A percentile compares a stretch with the other conserved stretches of the same genome.
These are phyloP conservation scores for Calamus simplicifolius DNA, from an alignment of 176 grass and related monocot genomes.

Conservation along the genomic window DNA sequence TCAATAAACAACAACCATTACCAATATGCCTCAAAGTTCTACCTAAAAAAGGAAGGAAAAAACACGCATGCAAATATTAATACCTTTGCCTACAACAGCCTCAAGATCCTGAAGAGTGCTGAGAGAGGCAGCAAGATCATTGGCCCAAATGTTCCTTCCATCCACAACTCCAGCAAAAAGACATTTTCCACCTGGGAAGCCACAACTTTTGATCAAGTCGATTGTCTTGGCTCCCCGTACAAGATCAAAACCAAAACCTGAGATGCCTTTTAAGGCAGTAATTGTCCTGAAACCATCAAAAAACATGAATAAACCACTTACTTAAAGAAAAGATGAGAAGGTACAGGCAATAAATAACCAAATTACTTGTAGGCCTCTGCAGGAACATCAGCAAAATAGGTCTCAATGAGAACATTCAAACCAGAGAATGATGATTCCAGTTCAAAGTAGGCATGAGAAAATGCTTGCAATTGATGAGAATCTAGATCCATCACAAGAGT, in stretches of 20 bases:
- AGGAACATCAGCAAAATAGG: conserved; percentile 92
- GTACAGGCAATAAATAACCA: conserved; percentile 1
- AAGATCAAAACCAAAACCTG: conserved; percentile 81
- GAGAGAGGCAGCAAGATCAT: conserved; percentile 79
- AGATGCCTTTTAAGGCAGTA: conserved; percentile 57
- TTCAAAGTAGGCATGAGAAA: conserved; percentile 60
- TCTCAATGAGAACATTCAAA: conserved; percentile 88
- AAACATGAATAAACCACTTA: neutral
- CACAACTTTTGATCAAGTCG: conserved; percentile 51
- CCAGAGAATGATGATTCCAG: conserved; percentile 58
- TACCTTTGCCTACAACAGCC: conserved; percentile 74
- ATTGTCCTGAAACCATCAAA: conserved; percentile 43
- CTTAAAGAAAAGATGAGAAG: neutral
- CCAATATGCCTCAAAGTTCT: neutral
- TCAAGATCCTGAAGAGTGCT: conserved; percentile 61
- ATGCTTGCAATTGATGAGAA: conserved; percentile 67
- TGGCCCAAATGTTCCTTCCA: conserved; percentile 92
- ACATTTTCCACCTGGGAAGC: conserved; percentile 76
- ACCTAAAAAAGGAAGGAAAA: conserved; percentile 4
- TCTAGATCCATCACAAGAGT: conserved; percentile 82
- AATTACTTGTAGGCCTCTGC: conserved; percentile 83
- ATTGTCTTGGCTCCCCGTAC: conserved; percentile 75
- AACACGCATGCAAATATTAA: conserved; percentile 4
- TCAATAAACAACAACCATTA: neutral
- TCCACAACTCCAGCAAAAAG: conserved; percentile 93